Conservation (phyloP, 768 basidiomycete genomes). For the Podaxis sp. region DNA sequence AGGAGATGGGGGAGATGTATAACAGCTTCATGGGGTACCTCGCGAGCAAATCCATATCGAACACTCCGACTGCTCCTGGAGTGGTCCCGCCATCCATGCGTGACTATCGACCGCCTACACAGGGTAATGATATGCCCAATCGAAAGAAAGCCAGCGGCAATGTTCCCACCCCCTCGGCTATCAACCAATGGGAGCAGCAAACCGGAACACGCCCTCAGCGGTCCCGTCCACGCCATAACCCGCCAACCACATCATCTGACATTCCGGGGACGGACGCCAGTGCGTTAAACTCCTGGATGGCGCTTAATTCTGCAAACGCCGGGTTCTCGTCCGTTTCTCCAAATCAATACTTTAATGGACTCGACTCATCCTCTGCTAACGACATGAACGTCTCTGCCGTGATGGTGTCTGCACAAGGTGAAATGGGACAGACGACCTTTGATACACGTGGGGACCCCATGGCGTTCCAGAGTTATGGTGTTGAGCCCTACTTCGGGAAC, state of each 20-base stretch:
- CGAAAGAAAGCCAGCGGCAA: not conserved
- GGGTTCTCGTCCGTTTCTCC: not conserved
- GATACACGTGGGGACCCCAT: not conserved
- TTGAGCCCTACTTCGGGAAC: not conserved
- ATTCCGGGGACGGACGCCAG: not conserved
- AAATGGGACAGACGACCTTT: not conserved
- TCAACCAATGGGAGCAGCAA: constrained; percentile 4
- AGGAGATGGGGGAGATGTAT: constrained; percentile 20
- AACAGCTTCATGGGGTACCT: constrained; percentile 21
- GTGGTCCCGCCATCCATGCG: constrained; percentile 7
- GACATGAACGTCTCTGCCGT: not conserved
- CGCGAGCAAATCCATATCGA: constrained; percentile 15
- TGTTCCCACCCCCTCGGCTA: constrained; percentile 1
- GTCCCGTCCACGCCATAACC: not conserved
- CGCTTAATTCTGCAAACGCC: constrained; percentile 5
- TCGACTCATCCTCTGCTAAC: not conserved
- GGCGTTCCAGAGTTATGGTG: not conserved
- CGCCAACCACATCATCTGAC: not conserved
- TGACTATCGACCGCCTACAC: constrained; percentile 8
- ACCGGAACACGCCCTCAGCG: not conserved
- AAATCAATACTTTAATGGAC: not conserved
- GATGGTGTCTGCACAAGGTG: not conserved
- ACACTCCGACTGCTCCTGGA: constrained; percentile 7
- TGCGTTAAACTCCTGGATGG: constrained; percentile 6
- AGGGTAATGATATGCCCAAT: not conserved